These are phyloP conservation scores for Clonostachys chloroleuca DNA, from an alignment of 2,329 filamentous ascomycete genomes.

Conservation along the genomic window DNA sequence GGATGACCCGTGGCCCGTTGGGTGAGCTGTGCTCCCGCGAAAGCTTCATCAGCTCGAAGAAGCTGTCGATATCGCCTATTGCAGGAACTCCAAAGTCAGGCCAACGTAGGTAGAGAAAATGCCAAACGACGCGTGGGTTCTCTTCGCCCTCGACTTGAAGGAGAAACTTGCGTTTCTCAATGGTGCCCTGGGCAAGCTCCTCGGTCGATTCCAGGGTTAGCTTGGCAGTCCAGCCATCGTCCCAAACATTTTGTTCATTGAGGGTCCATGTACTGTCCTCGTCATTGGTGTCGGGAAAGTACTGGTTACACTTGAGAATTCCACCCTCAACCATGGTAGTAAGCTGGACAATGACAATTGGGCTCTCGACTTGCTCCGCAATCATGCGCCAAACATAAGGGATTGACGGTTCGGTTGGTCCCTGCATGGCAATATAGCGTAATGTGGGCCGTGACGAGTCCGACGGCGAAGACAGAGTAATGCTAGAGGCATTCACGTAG, in stretches of 20 bases:
- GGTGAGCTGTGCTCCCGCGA: slow-evolving; percentile 54
- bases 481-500: slow-evolving; percentile 80
- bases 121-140: slow-evolving; percentile 63
- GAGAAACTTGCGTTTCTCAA: slow-evolving; percentile 71
- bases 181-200: slow-evolving; percentile 48
- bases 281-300: slow-evolving; percentile 62
- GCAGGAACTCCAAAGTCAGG: slow-evolving; percentile 84
- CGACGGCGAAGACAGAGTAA: slow-evolving; percentile 45
- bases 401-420: slow-evolving; percentile 72
- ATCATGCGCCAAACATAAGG: slow-evolving; percentile 96
- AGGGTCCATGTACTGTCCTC: slow-evolving; percentile 46
- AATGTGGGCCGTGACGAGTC: slow-evolving; percentile 31
- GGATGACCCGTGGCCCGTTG: slow-evolving; percentile 68
- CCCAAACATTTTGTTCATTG: slow-evolving; percentile 61
- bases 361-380: slow-evolving; percentile 67
- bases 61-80: slow-evolving; percentile 59
- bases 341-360: slow-evolving; percentile 88
- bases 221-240: slow-evolving; percentile 62
- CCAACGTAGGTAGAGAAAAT: slow-evolving; percentile 84
- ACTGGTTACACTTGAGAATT: slow-evolving; percentile 81
- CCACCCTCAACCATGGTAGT: slow-evolving; percentile 80
- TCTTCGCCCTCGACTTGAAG: slow-evolving; percentile 44
- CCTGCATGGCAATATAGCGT: slow-evolving; percentile 88
- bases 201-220: slow-evolving; percentile 64
- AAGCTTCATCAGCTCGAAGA: slow-evolving; percentile 66